Base-by-base conservation (phyloP, 371 early-diverging fungal genomes). In the Actinomortierella wolfii region DNA sequence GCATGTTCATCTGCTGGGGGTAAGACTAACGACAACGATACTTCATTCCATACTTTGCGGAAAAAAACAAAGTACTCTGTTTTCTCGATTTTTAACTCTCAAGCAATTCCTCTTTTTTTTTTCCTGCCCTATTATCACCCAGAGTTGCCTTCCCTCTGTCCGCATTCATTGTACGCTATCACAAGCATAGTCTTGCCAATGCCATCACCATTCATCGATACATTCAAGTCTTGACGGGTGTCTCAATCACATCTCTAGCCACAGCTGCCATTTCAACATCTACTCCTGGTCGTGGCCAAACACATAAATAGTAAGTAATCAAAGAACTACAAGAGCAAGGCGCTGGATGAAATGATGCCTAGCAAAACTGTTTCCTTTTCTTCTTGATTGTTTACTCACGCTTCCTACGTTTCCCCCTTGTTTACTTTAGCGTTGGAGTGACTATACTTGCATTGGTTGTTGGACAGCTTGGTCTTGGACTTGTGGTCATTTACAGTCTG, bases 1-100 rank as follows among this genome's bases (percentile, higher is more conserved):
- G 51, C 51, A 51, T 51, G 51, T 51, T 51, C 28, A 29, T 51
- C 51, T 51, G 51, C 11, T 51, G 51, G 51, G 51, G 28, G 45
- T 45, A 45, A 45, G 45, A 8, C 17, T 45, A 6, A 45, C 4
- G 11, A 34, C 4, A 6, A 6, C 34, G 34, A 4, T 34, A 34
- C 34, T 34, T 34, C 7, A n/a, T n/a, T n/a, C n/a, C n/a, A n/a
- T n/a, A n/a, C n/a, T n/a, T n/a, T n/a, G n/a, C n/a, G n/a, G n/a
- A n/a, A n/a, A n/a, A n/a, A n/a, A n/a, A n/a, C n/a, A n/a, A n/a
- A n/a, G n/a, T n/a, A n/a, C n/a, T n/a, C n/a, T n/a, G n/a, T n/a
- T n/a, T n/a, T n/a, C n/a, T n/a, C n/a, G n/a, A n/a, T n/a, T n/a
- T n/a, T n/a, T n/a, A n/a, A n/a, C n/a, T n/a, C n/a, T n/a, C n/a